phyloP scores from a whole-genome alignment of 2,329 filamentous ascomycete species.

The Fulvia fulva region DNA sequence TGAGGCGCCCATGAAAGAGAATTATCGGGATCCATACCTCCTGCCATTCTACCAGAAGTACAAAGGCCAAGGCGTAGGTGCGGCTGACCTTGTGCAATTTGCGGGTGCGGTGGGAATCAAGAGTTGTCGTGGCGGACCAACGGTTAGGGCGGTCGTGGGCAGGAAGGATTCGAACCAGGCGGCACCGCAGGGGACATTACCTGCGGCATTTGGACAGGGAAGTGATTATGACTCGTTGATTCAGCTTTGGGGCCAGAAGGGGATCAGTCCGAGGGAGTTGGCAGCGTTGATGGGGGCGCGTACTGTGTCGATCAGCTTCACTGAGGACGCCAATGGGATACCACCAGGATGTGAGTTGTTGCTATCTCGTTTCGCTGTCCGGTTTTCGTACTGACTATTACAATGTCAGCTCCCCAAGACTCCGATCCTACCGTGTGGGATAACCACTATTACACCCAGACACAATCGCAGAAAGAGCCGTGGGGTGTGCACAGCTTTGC shows the following conservation, averaged over 20 bases:
- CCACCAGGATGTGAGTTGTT: constrained; percentile 25
- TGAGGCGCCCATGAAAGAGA: constrained; percentile 45
- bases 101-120: constrained; percentile 42
- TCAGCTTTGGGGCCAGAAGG: constrained; percentile 48
- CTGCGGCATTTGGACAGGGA: constrained; percentile 39
- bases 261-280: constrained; percentile 48
- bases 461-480: constrained; percentile 17
- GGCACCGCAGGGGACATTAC: constrained; percentile 45
- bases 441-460: constrained; percentile 44
- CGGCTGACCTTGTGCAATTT: constrained; percentile 54
- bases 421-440: constrained; percentile 50
- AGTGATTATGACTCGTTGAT: constrained; percentile 38
- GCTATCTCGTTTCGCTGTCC: background rate
- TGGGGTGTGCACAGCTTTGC: constrained; percentile 29
- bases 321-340: constrained; percentile 22
- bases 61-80: constrained; percentile 34
- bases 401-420: constrained; percentile 34
- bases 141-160: constrained; percentile 38
- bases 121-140: constrained; percentile 19
- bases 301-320: constrained; percentile 45
- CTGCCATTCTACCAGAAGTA: constrained; percentile 37
- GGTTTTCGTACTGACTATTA: background rate
- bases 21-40: constrained; percentile 38
- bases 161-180: constrained; percentile 43
- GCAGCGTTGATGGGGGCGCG: constrained; percentile 55